Percentiles rank a stretch among this genome's conserved stretches.
Conservation (phyloP, 129 eudicot species). For the Lonicera japonica region DNA sequence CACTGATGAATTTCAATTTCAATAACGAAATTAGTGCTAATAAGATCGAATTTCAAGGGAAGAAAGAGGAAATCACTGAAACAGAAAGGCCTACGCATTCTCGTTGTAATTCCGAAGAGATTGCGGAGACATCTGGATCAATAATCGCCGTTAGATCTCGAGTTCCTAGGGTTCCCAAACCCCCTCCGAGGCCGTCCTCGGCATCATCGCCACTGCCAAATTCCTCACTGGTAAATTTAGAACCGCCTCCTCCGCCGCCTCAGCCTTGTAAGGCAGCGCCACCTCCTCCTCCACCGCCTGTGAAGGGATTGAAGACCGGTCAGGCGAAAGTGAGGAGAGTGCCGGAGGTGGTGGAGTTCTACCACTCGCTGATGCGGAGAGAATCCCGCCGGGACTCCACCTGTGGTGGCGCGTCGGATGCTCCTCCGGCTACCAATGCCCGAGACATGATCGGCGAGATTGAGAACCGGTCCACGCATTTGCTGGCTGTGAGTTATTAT, state of each 20-base stretch:
- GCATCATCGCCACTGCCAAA: slow-evolving; percentile 40
- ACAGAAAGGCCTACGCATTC: slow-evolving; percentile 34
- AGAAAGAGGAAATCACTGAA: slow-evolving; percentile 24
- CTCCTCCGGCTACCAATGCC: slow-evolving; percentile 55
- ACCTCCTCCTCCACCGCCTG: slow-evolving; percentile 45
- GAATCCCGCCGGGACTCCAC: slow-evolving; percentile 76
- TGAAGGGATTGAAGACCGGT: slow-evolving; percentile 30
- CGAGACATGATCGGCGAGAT: slow-evolving; percentile 95
- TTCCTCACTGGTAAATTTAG: slow-evolving; percentile 10
- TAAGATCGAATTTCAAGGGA: slow-evolving; percentile 15
- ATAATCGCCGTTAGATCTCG: slow-evolving; percentile 42
- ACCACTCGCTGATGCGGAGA: slow-evolving; percentile 87
- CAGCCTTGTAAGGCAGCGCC: slow-evolving; percentile 21
- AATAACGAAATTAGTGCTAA: slow-evolving; percentile 14
- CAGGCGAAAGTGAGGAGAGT: slow-evolving; percentile 71
- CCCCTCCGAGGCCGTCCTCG: slow-evolving; percentile 51
- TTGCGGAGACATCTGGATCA: slow-evolving; percentile 26
- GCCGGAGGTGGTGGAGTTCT: slow-evolving; percentile 96
- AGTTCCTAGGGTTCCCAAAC: slow-evolving; percentile 74
- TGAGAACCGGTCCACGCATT: slow-evolving; percentile 90
- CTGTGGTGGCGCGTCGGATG: slow-evolving; percentile 32
- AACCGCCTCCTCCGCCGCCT: slow-evolving; percentile 50
- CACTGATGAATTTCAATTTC: slow-evolving; percentile 12
- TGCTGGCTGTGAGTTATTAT: slow-evolving; percentile 66
- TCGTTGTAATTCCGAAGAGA: slow-evolving; percentile 44